These are phyloP conservation scores for Psilocybe cubensis DNA, from an alignment of 768 basidiomycete genomes.

Conservation along the genomic window DNA sequence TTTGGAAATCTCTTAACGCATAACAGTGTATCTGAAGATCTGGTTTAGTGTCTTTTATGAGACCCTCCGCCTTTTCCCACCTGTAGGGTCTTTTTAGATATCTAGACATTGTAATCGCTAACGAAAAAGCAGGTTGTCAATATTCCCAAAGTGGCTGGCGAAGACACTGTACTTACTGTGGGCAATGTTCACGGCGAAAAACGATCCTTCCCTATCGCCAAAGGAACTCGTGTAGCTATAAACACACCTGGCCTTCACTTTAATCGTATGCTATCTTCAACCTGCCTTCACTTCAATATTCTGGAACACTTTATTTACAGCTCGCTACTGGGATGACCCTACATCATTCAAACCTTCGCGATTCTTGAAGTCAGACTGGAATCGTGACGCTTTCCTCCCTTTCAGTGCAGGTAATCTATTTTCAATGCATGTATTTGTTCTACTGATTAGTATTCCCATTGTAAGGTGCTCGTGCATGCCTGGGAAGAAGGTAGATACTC, in stretches of 20 bases:
- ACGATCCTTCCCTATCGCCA: conserved; percentile 41
- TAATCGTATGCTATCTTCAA: conserved; percentile 43
- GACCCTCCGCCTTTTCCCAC: conserved; percentile 48
- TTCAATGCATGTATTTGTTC: background rate
- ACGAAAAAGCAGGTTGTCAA: conserved; percentile 30
- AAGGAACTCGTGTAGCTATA: conserved; percentile 39
- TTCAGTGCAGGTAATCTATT: conserved; percentile 43
- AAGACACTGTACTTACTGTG: conserved; percentile 44
- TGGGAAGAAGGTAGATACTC: conserved; percentile 22
- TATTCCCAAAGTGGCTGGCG: conserved; percentile 46
- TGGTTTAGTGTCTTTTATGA: conserved; percentile 51
- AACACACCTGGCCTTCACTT: conserved; percentile 47
- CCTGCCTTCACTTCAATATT: background rate
- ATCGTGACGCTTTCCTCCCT: conserved; percentile 54
- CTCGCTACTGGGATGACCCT: conserved; percentile 54
- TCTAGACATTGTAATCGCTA: background rate
- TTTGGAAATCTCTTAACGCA: background rate
- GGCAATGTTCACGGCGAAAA: conserved; percentile 41
- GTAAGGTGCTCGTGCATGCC: conserved; percentile 23
- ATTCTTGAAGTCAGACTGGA: conserved; percentile 51
- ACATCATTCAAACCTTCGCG: conserved; percentile 44
- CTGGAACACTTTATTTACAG: conserved; percentile 24
- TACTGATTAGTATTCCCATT: background rate
- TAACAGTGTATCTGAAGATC: background rate
- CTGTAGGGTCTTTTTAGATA: conserved; percentile 30